Percentiles rank a stretch among this genome's conserved stretches.
Evolutionary conservation across 768 basidiomycete species (phyloP).

Genomic region (Phylloporus sp.): DNA sequence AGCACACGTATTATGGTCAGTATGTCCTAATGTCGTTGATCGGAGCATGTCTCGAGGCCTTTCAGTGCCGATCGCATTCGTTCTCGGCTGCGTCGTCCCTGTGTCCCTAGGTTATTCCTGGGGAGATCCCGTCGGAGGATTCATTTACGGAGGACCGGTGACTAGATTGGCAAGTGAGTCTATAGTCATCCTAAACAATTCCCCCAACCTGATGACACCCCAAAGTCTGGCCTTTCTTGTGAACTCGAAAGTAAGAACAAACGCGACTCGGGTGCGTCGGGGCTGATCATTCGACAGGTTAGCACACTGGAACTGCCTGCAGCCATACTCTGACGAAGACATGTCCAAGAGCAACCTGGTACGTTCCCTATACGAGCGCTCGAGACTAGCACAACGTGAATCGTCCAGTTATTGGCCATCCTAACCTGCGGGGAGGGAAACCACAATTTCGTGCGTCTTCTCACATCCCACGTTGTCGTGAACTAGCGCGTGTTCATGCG

Average conservation of each 20-base stretch:
- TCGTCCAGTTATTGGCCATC: slow-evolving; percentile 8
- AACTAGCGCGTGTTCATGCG: not conserved
- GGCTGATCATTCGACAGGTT: not conserved
- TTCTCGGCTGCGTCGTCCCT: slow-evolving; percentile 2
- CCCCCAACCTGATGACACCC: not conserved
- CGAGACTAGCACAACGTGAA: not conserved
- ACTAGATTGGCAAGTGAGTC: slow-evolving; percentile 11
- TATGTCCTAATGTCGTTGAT: not conserved
- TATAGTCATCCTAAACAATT: not conserved
- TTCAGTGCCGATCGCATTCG: slow-evolving; percentile 8
- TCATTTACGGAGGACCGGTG: slow-evolving; percentile 8
- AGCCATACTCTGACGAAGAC: slow-evolving; percentile 12
- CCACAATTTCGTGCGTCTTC: slow-evolving; percentile 10
- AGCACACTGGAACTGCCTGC: slow-evolving; percentile 10
- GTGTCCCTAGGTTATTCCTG: slow-evolving; percentile 3
- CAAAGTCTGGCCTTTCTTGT: slow-evolving; percentile 12
- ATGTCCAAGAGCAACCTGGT: slow-evolving; percentile 10
- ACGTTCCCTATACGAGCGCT: not conserved
- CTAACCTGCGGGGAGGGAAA: slow-evolving; percentile 11
- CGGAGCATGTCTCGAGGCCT: not conserved
- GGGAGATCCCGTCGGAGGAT: slow-evolving; percentile 8
- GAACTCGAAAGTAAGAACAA: slow-evolving; percentile 4
- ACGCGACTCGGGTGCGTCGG: not conserved
- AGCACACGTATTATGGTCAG: slow-evolving; percentile 11
- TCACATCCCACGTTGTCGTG: too few species aligned